These are phyloP conservation scores for Aspergillus jensenii DNA, from an alignment of 2,329 filamentous ascomycete genomes.

Conservation along the genomic window DNA sequence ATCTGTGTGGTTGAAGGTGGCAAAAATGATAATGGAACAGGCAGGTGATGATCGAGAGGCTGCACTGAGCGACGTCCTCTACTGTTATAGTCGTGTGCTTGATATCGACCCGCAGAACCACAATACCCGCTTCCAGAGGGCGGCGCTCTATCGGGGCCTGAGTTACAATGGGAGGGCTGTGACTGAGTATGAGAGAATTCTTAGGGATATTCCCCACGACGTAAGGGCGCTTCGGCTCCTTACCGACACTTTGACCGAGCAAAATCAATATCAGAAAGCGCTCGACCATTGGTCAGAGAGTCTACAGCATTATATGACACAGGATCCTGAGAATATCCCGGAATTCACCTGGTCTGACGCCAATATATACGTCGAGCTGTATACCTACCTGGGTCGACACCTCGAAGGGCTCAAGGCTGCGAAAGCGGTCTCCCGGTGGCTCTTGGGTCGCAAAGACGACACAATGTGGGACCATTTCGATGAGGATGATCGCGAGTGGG, in stretches of 20 bases:
- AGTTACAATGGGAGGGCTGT: slow-evolving; percentile 48
- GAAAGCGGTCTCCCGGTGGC: slow-evolving; percentile 75
- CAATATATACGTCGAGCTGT: slow-evolving; percentile 80
- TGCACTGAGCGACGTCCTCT: slow-evolving; percentile 50
- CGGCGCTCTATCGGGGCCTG: slow-evolving; percentile 55
- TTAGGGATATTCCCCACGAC: slow-evolving; percentile 55
- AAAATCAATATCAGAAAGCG: slow-evolving; percentile 50
- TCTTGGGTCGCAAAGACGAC: slow-evolving; percentile 74
- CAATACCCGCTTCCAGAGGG: slow-evolving; percentile 55
- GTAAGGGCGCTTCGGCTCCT: slow-evolving; percentile 55
- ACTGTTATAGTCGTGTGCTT: slow-evolving; percentile 56
- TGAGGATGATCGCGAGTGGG: slow-evolving; percentile 86
- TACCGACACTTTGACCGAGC: slow-evolving; percentile 57
- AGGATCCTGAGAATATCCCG: slow-evolving; percentile 44
- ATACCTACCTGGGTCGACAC: slow-evolving; percentile 64
- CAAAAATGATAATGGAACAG: slow-evolving; percentile 53
- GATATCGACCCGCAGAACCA: slow-evolving; percentile 52
- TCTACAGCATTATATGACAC: slow-evolving; percentile 49
- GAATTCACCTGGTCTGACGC: slow-evolving; percentile 75
- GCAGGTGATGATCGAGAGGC: slow-evolving; percentile 46
- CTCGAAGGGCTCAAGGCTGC: slow-evolving; percentile 67
- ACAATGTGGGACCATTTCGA: slow-evolving; percentile 71
- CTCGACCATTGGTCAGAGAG: slow-evolving; percentile 53
- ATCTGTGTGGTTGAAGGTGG: slow-evolving; percentile 58
- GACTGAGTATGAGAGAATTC: slow-evolving; percentile 54